phyloP scores from a whole-genome alignment of 148 eudicot species.

The Fallopia convolvulus region DNA sequence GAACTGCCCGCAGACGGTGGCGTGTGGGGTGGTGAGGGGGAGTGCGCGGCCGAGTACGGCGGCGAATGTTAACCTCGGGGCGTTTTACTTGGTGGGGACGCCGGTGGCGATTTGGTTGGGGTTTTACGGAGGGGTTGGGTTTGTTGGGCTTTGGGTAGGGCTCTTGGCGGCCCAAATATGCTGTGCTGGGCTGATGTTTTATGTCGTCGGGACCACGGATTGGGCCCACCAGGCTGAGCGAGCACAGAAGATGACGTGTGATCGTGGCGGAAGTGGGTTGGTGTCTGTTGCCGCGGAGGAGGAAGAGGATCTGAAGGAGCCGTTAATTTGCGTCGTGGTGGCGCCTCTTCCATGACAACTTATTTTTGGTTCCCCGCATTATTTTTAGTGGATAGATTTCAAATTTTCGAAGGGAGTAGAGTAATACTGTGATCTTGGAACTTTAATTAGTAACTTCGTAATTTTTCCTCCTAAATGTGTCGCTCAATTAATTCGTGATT shows the following conservation, averaged over 20 bases:
- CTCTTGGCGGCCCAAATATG: conserved; percentile 56
- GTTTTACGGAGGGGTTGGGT: conserved; percentile 44
- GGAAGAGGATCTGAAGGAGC: conserved; percentile 20
- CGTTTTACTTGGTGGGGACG: conserved; percentile 59
- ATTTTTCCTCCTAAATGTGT: no score
- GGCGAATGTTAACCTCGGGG: conserved; percentile 57
- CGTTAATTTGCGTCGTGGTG: conserved; percentile 35
- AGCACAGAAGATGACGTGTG: conserved; percentile 56
- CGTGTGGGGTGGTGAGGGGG: conserved; percentile 67
- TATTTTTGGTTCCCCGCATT: background rate
- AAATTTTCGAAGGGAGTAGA: no score
- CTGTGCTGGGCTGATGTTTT: conserved; percentile 68
- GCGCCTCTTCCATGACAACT: background rate
- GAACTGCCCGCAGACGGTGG: conserved; percentile 72
- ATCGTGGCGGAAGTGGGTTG: conserved; percentile 20
- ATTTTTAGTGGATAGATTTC: conserved; percentile 4
- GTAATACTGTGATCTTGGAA: no score
- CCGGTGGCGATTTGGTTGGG: conserved; percentile 59
- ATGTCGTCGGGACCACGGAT: conserved; percentile 75
- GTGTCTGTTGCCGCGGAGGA: conserved; percentile 15
- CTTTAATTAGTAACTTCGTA: no score
- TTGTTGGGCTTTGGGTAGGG: conserved; percentile 71
- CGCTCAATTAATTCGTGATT: no score
- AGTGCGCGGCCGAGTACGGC: conserved; percentile 63
- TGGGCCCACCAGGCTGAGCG: conserved; percentile 59